Base-by-base conservation (phyloP, 2,329 filamentous ascomycete genomes). In the Fusarium pseudograminearum region DNA sequence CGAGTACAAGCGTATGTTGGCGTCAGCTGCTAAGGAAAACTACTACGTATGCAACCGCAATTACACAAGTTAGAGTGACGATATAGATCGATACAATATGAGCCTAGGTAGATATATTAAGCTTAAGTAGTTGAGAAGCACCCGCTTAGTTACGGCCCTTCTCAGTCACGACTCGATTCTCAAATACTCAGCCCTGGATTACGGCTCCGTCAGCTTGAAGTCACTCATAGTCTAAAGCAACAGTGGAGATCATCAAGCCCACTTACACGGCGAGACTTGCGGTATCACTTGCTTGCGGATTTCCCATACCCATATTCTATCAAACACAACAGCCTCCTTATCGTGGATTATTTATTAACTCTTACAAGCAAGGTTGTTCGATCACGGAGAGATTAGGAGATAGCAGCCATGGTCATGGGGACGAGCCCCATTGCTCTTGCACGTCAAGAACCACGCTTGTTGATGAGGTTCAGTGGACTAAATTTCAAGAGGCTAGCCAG, bases 401-500 rank as follows among this genome's bases (percentile, higher is more conserved):
- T 53, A 33, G 26, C 10, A 51, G 28, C 26, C 52, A 74, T 74
- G 72, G 46, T 18, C 34, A 52, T 52, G 34, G 34, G 48, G n/a
- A 28, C 24, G 15, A 30, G n/a, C 11, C 31, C 22, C 22, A 16
- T 60, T 33, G 50, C 58, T 31, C 60, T 74, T 14, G 42, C 52
- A 14, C 57, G 50, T 38, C 47, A 44, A 44, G 57, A 70, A 28
- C 48, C 45, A 38, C 70, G 62, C 31, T 44, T 60, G 46, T 53
- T 73, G 66, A 34, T 67, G 51, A 71, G 48, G 36, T 48, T 73
- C 48, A 54, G 60, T 38, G 28, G 65, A 55, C 54, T 58, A 26
- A 44, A 33, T 44, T 65, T 56, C 53, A 72, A 64, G 51, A 69
- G 71, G 48, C 40, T 70, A 38, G 48, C 71, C 11, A 73, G 72